phyloP scores from a whole-genome alignment of 257 asterid genomes.

The Ilex asprella region DNA sequence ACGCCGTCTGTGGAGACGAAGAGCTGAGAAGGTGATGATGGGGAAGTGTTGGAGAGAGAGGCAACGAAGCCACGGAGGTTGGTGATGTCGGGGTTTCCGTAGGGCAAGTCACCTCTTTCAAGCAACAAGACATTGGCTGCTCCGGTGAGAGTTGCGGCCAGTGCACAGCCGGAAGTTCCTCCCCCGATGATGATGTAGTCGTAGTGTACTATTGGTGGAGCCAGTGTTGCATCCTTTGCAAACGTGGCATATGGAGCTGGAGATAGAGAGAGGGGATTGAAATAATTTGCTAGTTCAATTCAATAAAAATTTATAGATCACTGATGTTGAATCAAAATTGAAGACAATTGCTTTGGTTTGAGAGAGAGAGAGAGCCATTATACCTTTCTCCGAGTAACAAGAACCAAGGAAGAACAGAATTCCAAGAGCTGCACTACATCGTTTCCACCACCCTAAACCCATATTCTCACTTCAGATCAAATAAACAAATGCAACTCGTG shows the following conservation, averaged over 20 bases:
- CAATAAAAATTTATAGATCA: too few species aligned
- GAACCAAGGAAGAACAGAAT: too few species aligned
- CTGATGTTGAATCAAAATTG: too few species aligned
- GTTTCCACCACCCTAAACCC: too few species aligned
- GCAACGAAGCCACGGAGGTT: background rate
- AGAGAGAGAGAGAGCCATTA: too few species aligned
- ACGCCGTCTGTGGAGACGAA: constrained; percentile 1
- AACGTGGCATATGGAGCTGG: constrained; percentile 1
- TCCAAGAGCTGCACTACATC: too few species aligned
- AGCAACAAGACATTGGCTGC: background rate
- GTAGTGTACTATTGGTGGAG: background rate
- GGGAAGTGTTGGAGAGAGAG: background rate
- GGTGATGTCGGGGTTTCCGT: background rate
- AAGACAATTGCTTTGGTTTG: too few species aligned
- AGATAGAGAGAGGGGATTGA: too few species aligned
- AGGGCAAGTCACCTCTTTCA: background rate
- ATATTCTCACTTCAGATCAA: too few species aligned
- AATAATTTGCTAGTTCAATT: too few species aligned
- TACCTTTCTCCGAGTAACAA: too few species aligned
- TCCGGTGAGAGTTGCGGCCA: background rate
- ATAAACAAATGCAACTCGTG: too few species aligned
- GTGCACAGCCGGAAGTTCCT: constrained; percentile 2
- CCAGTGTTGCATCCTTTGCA: background rate
- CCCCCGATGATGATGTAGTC: constrained; percentile 1
- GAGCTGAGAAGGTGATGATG: background rate